phyloP scores from a whole-genome alignment of 257 asterid genomes.

The Lantana camara region DNA sequence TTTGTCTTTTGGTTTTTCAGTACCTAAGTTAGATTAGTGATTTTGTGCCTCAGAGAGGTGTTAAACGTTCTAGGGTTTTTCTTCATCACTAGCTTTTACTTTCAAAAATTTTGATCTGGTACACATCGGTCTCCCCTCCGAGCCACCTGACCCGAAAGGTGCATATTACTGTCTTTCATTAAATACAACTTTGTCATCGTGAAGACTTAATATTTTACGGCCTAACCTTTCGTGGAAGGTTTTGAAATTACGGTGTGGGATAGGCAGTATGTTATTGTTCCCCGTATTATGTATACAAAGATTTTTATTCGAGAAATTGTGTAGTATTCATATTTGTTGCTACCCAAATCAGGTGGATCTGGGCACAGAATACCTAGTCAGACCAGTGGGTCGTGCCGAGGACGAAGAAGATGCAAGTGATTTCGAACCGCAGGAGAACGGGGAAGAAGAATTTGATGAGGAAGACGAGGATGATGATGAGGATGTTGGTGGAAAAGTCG shows the following conservation, averaged over 20 bases:
- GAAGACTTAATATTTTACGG: background rate
- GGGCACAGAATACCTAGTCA: constrained; percentile 83
- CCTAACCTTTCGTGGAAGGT: too few species aligned
- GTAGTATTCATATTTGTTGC: background rate
- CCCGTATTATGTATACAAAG: too few species aligned
- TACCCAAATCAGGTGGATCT: constrained; percentile 58
- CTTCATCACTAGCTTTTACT: background rate
- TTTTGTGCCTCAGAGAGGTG: background rate
- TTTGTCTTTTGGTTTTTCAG: background rate
- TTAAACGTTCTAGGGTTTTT: background rate
- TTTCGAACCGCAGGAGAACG: constrained; percentile 81
- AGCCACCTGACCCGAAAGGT: background rate
- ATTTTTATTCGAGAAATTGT: too few species aligned
- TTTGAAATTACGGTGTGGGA: too few species aligned
- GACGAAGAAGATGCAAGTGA: constrained; percentile 92
- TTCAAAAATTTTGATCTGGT: background rate
- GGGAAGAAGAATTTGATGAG: constrained; percentile 53
- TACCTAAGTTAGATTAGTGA: background rate
- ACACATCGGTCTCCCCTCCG: background rate
- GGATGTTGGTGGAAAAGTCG: constrained; percentile 51
- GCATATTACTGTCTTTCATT: background rate
- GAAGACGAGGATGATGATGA: constrained; percentile 54
- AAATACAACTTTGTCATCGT: background rate
- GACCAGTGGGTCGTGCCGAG: constrained; percentile 77
- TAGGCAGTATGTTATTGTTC: too few species aligned